Conservation (phyloP, 2,329 filamentous ascomycete genomes). For the Fusarium dlaminii region DNA sequence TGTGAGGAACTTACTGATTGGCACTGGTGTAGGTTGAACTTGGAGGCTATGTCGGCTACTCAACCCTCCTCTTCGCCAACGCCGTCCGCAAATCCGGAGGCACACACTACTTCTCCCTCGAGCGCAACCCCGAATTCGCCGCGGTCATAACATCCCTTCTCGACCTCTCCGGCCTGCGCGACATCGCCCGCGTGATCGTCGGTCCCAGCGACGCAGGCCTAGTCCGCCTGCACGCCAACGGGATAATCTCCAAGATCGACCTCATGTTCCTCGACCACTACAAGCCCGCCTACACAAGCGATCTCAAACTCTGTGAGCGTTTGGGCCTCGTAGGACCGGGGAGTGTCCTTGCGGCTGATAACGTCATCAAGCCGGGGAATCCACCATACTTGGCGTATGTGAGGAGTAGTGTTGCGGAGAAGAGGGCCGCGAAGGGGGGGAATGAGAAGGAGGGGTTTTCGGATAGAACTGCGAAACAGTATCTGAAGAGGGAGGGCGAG, state of each 20-base stretch:
- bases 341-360: conserved; percentile 73
- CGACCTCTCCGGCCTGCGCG: conserved; percentile 76
- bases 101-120: conserved; percentile 74
- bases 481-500: conserved; percentile 64
- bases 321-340: conserved; percentile 71
- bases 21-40: conserved; percentile 67
- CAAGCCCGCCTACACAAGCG: conserved; percentile 78
- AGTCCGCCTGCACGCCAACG: conserved; percentile 64
- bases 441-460: conserved; percentile 50
- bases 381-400: conserved; percentile 78
- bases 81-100: conserved; percentile 72
- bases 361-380: conserved; percentile 76
- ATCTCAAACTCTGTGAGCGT: conserved; percentile 81
- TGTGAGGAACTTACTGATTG: background rate
- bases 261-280: conserved; percentile 84
- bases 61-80: conserved; percentile 77
- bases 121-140: conserved; percentile 78
- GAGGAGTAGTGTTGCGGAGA: conserved; percentile 69
- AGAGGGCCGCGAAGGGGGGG: conserved; percentile 55
- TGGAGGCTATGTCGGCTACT: conserved; percentile 85
- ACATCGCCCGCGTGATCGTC: conserved; percentile 75
- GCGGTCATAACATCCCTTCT: conserved; percentile 75
- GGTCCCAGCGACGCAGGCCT: conserved; percentile 75
- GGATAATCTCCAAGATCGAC: conserved; percentile 68
- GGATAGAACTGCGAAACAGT: conserved; percentile 58